A percentile compares a stretch with the other conserved stretches of the same genome.
Evolutionary conservation across 768 basidiomycete genomes (phyloP).

Genomic region (Scleroderma bovista): DNA sequence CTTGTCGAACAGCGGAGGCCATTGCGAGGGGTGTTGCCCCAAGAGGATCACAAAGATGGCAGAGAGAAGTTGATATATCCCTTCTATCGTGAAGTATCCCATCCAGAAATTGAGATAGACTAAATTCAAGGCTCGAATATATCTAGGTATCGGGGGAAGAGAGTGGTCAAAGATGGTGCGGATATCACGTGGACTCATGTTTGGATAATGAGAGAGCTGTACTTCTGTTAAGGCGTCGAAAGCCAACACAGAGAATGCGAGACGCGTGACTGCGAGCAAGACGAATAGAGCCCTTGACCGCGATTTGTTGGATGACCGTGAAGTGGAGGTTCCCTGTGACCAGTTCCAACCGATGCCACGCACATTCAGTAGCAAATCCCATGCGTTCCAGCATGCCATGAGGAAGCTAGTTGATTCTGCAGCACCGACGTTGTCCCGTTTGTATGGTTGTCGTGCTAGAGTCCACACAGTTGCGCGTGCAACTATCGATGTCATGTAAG

Average conservation of each 20-base stretch:
- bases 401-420: constrained; percentile 1
- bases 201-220: constrained; percentile 31
- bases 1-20: constrained; percentile 56
- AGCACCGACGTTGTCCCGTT: constrained; percentile 3
- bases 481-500: constrained; percentile 9
- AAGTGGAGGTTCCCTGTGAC: constrained; percentile 7
- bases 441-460: constrained; percentile 12
- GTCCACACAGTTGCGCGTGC: constrained; percentile 19
- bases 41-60: constrained; percentile 40
- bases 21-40: constrained; percentile 43
- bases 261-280: constrained; percentile 1
- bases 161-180: constrained; percentile 32
- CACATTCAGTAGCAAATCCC: constrained; percentile 14
- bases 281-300: constrained; percentile 15
- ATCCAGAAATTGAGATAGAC: constrained; percentile 37
- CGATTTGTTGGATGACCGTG: constrained; percentile 11
- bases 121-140: constrained; percentile 38
- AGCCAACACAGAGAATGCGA: constrained; percentile 4
- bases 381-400: constrained; percentile 20
- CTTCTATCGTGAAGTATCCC: constrained; percentile 42
- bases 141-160: constrained; percentile 28
- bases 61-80: constrained; percentile 35
- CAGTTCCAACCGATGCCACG: constrained; percentile 27
- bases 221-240: constrained; percentile 7
- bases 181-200: constrained; percentile 30